A percentile compares a stretch with the other conserved stretches of the same genome.
phyloP scores from a whole-genome alignment of 176 grass and related monocot species.

The Canna indica region DNA sequence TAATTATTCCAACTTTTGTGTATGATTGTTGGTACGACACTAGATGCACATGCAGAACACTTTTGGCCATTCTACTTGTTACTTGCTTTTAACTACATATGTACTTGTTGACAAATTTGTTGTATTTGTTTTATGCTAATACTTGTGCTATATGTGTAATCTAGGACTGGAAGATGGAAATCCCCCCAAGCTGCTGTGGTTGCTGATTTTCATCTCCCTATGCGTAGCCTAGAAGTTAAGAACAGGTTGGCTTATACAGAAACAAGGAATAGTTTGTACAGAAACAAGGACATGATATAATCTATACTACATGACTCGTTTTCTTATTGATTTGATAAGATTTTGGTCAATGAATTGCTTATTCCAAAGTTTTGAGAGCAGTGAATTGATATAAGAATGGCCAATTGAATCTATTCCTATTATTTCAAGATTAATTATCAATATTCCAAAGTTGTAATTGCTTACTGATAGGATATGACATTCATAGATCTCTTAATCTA shows the following conservation, averaged over 20 bases:
- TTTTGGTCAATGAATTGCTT: background rate
- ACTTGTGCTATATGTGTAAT: background rate
- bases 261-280: background rate
- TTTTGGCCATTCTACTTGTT: too few species aligned
- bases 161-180: slow-evolving; percentile 49
- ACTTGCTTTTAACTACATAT: too few species aligned
- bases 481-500: too few species aligned
- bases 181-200: slow-evolving; percentile 31
- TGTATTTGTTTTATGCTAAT: background rate
- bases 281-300: background rate
- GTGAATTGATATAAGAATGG: background rate
- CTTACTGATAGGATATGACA: background rate
- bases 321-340: background rate
- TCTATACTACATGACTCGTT: background rate
- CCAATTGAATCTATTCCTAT: background rate
- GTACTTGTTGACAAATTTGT: too few species aligned
- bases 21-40: too few species aligned
- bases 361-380: background rate
- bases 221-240: slow-evolving; percentile 88
- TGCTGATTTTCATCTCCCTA: slow-evolving; percentile 67
- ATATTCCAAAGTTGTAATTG: background rate
- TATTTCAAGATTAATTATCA: too few species aligned
- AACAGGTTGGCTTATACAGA: slow-evolving; percentile 39
- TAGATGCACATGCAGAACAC: too few species aligned
- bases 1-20: too few species aligned